Evolutionary conservation across 768 basidiomycete genomes (phyloP).

Genomic region (Mycena crocata): DNA sequence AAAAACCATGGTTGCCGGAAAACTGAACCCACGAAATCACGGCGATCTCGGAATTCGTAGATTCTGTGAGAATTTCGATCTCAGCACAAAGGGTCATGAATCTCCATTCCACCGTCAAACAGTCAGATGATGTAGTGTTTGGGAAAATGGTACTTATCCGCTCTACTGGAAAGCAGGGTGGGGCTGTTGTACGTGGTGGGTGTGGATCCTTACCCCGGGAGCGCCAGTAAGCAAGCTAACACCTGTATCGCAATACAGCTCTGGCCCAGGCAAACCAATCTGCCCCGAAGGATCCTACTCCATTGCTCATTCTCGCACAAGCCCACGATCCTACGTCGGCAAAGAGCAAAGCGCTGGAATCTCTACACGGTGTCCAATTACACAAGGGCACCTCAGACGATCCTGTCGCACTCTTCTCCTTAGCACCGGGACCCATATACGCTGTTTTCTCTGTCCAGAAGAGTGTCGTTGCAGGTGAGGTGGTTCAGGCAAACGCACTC

Average conservation of each 20-base stretch:
- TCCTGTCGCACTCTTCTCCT: slow-evolving; percentile 19
- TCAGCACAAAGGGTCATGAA: too few relatives aligned
- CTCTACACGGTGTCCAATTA: slow-evolving; percentile 20
- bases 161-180: slow-evolving; percentile 30
- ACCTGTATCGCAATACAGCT: neutral
- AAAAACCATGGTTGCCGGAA: too few relatives aligned
- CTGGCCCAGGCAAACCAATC: slow-evolving; percentile 20
- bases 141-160: slow-evolving; percentile 27
- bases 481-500: too few relatives aligned
- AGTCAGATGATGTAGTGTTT: neutral
- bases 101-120: too few relatives aligned
- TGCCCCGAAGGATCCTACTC: neutral
- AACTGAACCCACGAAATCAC: too few relatives aligned
- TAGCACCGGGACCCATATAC: too few relatives aligned
- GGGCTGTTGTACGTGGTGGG: slow-evolving; percentile 17
- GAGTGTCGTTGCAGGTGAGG: too few relatives aligned
- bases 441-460: too few relatives aligned
- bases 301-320: slow-evolving; percentile 33
- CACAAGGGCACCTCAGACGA: slow-evolving; percentile 22
- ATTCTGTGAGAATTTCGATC: too few relatives aligned
- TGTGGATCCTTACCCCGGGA: neutral
- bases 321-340: slow-evolving; percentile 16
- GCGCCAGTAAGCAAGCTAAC: neutral
- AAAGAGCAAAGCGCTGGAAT: slow-evolving; percentile 15
- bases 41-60: too few relatives aligned